Conservation (phyloP, 2,329 filamentous ascomycete genomes). For the Colletotrichum sp. region DNA sequence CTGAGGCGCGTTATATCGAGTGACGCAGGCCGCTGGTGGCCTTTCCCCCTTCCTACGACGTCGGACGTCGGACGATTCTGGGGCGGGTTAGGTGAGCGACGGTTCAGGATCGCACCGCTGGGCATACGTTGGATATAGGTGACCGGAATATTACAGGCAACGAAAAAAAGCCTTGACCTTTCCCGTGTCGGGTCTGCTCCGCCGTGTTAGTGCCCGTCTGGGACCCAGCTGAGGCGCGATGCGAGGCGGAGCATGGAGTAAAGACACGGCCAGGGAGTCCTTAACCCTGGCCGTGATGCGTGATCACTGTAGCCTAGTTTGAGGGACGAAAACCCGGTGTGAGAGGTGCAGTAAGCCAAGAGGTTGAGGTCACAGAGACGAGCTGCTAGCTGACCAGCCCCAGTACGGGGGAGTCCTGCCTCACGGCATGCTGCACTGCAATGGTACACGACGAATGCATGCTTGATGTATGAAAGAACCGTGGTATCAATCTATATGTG, state of each 20-base stretch:
- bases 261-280: neutral
- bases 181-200: neutral
- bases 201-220: neutral
- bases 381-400: neutral
- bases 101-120: neutral
- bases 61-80: neutral
- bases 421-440: neutral
- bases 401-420: neutral
- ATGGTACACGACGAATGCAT: neutral
- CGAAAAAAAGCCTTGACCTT: neutral
- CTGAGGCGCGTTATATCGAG: neutral
- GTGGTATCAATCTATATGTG: conserved; percentile 14
- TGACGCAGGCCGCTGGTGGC: neutral
- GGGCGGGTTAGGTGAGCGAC: neutral
- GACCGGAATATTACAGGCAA: neutral
- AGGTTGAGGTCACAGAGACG: neutral
- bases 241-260: neutral
- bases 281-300: neutral
- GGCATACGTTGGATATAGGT: neutral
- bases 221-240: neutral
- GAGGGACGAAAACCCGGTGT: neutral
- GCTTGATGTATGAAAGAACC: neutral
- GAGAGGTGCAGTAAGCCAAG: neutral
- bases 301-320: neutral
- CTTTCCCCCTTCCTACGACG: neutral